Evolutionary conservation across 1,284 basidiomycete genomes (phyloP).

Genomic region (Cryptococcus sp.): DNA sequence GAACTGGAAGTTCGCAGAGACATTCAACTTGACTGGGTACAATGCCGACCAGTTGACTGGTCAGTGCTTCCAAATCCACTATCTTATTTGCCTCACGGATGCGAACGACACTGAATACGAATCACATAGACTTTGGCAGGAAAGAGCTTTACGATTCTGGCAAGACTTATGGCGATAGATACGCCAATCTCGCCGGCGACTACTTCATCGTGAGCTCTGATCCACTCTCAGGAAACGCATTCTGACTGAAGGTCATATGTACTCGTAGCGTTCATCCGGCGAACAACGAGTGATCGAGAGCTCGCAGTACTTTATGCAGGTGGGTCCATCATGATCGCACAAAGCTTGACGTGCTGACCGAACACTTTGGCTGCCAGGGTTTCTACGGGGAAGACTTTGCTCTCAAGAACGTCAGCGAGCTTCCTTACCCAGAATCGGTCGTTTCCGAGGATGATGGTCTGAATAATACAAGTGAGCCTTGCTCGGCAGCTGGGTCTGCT

Average conservation of each 20-base stretch:
- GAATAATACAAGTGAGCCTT: conserved; percentile 11
- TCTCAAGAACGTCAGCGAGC: background rate
- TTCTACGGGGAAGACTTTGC: background rate
- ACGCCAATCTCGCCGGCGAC: background rate
- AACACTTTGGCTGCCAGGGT: background rate
- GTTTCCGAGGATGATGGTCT: conserved; percentile 12
- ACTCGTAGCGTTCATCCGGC: background rate
- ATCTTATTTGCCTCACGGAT: background rate
- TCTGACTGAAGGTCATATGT: background rate
- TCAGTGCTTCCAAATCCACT: background rate
- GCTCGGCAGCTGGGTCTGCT: background rate
- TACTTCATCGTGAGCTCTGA: background rate
- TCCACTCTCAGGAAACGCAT: too few species aligned
- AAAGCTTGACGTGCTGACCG: background rate
- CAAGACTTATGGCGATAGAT: background rate
- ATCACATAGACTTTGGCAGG: background rate
- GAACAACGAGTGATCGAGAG: background rate
- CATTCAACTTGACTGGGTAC: background rate
- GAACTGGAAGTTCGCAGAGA: background rate
- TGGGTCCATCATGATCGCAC: background rate
- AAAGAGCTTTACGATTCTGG: background rate
- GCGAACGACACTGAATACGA: background rate
- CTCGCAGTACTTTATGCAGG: background rate
- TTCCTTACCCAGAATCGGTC: background rate
- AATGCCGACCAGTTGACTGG: background rate